These are phyloP conservation scores for Fagus crenata DNA, from an alignment of 306 rosid species.

Conservation along the genomic window DNA sequence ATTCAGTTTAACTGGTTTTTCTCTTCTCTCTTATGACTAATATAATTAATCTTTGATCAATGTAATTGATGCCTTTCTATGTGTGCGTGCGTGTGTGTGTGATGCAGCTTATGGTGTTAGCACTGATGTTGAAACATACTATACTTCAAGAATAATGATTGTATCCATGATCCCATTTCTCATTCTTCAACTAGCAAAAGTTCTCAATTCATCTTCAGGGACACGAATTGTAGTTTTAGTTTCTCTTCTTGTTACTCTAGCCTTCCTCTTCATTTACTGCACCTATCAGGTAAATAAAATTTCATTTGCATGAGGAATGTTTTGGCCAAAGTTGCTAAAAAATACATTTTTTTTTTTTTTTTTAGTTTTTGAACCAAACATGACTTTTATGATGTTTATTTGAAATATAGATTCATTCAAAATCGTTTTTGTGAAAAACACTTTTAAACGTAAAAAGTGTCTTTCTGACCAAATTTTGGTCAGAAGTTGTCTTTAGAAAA, in stretches of 20 bases:
- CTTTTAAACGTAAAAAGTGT: no score
- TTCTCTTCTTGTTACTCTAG: slow-evolving; percentile 25
- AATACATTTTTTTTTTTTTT: no score
- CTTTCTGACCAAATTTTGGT: no score
- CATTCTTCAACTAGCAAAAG: slow-evolving; percentile 34
- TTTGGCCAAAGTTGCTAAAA: no score
- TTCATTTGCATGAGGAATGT: background rate
- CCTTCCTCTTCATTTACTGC: slow-evolving; percentile 24
- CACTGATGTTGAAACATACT: slow-evolving; percentile 27
- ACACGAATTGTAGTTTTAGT: slow-evolving; percentile 25
- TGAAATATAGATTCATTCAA: no score
- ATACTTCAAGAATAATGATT: slow-evolving; percentile 36
- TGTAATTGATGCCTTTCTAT: background rate
- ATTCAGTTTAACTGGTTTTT: slow-evolving; percentile 33
- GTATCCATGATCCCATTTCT: slow-evolving; percentile 39
- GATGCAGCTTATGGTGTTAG: slow-evolving; percentile 38
- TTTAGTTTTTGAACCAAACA: no score
- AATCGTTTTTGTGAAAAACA: no score
- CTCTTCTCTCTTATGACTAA: no score
- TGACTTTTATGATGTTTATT: no score
- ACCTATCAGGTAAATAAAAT: slow-evolving; percentile 31
- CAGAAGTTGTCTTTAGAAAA: no score
- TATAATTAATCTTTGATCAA: no score
- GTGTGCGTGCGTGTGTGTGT: background rate
- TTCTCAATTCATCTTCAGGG: slow-evolving; percentile 20